Percentiles rank a stretch among this genome's conserved stretches.
Evolutionary conservation across 2,329 filamentous ascomycete genomes (phyloP).

Genomic region (Arthrobotrys musiformis): DNA sequence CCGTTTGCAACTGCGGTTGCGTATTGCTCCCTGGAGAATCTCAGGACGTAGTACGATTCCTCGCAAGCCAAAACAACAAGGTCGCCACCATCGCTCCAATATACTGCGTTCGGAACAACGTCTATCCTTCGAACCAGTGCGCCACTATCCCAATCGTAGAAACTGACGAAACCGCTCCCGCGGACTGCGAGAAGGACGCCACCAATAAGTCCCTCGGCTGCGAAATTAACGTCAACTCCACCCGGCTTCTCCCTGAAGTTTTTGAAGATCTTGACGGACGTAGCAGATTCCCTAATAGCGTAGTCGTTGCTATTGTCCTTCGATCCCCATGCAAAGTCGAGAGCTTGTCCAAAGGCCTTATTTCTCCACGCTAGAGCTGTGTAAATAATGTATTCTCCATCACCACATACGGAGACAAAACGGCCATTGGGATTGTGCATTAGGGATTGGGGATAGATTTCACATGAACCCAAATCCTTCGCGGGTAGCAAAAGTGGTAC

Average conservation of each 20-base stretch:
- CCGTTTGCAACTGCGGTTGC: slow-evolving; percentile 83
- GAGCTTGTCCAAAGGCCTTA: slow-evolving; percentile 92
- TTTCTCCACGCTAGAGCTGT: slow-evolving; percentile 96
- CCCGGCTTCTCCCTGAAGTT: slow-evolving; percentile 94
- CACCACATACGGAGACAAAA: slow-evolving; percentile 89
- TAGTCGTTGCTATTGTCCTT: slow-evolving; percentile 99
- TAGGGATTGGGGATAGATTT: slow-evolving; percentile 94
- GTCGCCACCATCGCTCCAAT: slow-evolving; percentile 98
- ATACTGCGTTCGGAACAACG: slow-evolving; percentile 71
- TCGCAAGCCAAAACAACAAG: slow-evolving; percentile 92
- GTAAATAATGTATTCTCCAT: slow-evolving; percentile 99
- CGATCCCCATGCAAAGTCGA: slow-evolving; percentile 96
- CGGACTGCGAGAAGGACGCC: slow-evolving; percentile 93
- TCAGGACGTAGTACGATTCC: slow-evolving; percentile 91
- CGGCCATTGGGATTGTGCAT: slow-evolving; percentile 95
- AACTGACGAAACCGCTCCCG: slow-evolving; percentile 91
- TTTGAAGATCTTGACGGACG: slow-evolving; percentile 95
- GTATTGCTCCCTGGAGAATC: slow-evolving; percentile 90
- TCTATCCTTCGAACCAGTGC: slow-evolving; percentile 92
- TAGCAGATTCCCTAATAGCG: slow-evolving; percentile 92
- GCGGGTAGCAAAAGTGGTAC: slow-evolving; percentile 84
- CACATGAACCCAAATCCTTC: slow-evolving; percentile 94
- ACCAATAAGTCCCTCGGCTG: slow-evolving; percentile 88
- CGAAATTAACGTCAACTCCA: slow-evolving; percentile 92
- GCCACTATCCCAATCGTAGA: slow-evolving; percentile 96